phyloP scores from a whole-genome alignment of 345 rosid genomes.

The Syzygium jambos region DNA sequence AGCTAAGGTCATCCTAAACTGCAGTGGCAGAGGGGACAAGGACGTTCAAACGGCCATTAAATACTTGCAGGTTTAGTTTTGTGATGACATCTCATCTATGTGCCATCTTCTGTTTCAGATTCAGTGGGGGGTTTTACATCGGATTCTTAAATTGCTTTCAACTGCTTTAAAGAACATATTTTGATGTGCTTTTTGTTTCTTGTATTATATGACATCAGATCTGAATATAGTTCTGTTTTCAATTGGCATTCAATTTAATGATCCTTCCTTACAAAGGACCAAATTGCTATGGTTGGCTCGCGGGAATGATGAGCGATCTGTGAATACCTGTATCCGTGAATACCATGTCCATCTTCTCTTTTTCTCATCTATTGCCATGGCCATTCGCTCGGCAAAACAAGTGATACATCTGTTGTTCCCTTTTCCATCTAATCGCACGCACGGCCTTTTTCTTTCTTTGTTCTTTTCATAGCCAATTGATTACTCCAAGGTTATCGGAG shows the following conservation, averaged over 20 bases:
- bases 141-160: not conserved
- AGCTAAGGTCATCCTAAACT: slow-evolving; percentile 65
- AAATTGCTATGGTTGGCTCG: not conserved
- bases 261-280: not conserved
- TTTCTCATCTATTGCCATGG: not conserved
- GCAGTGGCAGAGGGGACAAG: slow-evolving; percentile 95
- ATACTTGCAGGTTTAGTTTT: slow-evolving; percentile 38
- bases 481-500: not conserved
- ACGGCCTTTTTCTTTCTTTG: not conserved
- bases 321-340: not conserved
- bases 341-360: not conserved
- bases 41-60: slow-evolving; percentile 87
- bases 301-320: not conserved
- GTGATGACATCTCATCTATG: not conserved
- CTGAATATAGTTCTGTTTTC: not conserved
- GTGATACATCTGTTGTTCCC: not conserved
- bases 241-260: not conserved
- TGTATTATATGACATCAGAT: not conserved
- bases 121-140: not conserved
- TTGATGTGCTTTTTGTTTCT: not conserved
- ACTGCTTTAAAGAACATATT: not conserved
- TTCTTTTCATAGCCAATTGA: not conserved
- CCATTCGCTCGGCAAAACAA: not conserved
- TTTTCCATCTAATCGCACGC: not conserved
- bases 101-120: not conserved